Conservation (phyloP, 2,329 filamentous ascomycete genomes). For the Diaporthe sp. region DNA sequence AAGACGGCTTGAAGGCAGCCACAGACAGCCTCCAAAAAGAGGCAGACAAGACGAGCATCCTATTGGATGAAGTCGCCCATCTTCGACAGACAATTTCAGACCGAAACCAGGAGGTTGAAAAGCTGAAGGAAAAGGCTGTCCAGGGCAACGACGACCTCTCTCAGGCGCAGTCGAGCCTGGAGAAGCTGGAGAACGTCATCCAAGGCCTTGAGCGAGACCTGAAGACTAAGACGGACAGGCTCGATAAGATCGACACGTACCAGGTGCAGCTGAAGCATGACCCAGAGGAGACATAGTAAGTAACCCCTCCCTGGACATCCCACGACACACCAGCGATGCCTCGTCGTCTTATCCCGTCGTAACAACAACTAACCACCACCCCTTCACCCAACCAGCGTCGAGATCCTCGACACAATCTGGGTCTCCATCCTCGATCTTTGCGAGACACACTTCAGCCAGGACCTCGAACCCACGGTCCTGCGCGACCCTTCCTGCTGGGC, state of each 20-base stretch:
- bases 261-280: constrained; percentile 48
- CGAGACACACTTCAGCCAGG: constrained; percentile 50
- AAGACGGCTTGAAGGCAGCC: constrained; percentile 42
- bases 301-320: not conserved
- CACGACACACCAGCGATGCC: not conserved
- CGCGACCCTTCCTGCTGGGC: constrained; percentile 52
- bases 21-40: constrained; percentile 47
- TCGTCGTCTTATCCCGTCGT: not conserved
- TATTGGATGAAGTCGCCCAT: constrained; percentile 44
- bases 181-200: constrained; percentile 45
- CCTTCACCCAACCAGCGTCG: constrained; percentile 44
- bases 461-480: constrained; percentile 51
- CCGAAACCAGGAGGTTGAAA: constrained; percentile 44
- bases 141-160: constrained; percentile 39
- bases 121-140: constrained; percentile 30
- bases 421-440: constrained; percentile 51
- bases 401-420: constrained; percentile 53
- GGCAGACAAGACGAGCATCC: constrained; percentile 44
- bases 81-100: constrained; percentile 42
- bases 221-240: constrained; percentile 43
- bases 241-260: constrained; percentile 50
- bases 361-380: not conserved
- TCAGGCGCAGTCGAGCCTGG: constrained; percentile 33
- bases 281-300: constrained; percentile 51
- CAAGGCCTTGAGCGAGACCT: constrained; percentile 46